Percentiles rank a stretch among this genome's conserved stretches.
Evolutionary conservation across 345 rosid genomes (phyloP).

Genomic region (Eucalyptus marginata): DNA sequence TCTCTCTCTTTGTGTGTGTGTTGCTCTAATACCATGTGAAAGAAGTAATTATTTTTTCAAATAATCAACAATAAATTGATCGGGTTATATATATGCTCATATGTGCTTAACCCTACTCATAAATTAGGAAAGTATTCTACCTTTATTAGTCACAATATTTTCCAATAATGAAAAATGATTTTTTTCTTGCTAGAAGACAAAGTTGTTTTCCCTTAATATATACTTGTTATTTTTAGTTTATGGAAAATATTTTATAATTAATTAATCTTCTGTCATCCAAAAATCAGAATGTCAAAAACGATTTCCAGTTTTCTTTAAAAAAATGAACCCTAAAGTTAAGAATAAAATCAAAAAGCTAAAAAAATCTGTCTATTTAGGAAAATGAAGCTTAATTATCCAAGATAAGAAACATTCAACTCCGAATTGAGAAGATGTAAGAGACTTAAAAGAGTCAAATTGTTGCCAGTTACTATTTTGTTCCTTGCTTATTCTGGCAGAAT

Average conservation of each 20-base stretch:
- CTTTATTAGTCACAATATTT: too few species aligned
- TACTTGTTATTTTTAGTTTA: too few species aligned
- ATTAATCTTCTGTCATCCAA: background rate
- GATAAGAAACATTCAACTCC: background rate
- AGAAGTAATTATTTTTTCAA: too few species aligned
- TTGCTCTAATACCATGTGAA: too few species aligned
- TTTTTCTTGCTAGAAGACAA: background rate
- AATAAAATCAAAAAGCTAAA: background rate
- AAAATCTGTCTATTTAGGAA: background rate
- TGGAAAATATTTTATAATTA: background rate
- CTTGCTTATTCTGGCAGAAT: background rate
- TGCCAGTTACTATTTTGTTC: background rate
- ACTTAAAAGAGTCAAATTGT: background rate
- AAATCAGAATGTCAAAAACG: background rate
- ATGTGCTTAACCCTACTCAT: too few species aligned
- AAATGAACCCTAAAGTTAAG: background rate
- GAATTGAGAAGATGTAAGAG: background rate
- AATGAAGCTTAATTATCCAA: background rate
- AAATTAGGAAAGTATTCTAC: too few species aligned
- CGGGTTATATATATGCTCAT: too few species aligned
- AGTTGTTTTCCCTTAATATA: background rate
- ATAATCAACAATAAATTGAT: too few species aligned
- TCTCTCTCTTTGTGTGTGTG: too few species aligned
- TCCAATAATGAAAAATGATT: too few species aligned
- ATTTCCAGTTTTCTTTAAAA: background rate